phyloP scores from a whole-genome alignment of 176 grass and related monocot species.

The Bolboschoenus planiculmis region DNA sequence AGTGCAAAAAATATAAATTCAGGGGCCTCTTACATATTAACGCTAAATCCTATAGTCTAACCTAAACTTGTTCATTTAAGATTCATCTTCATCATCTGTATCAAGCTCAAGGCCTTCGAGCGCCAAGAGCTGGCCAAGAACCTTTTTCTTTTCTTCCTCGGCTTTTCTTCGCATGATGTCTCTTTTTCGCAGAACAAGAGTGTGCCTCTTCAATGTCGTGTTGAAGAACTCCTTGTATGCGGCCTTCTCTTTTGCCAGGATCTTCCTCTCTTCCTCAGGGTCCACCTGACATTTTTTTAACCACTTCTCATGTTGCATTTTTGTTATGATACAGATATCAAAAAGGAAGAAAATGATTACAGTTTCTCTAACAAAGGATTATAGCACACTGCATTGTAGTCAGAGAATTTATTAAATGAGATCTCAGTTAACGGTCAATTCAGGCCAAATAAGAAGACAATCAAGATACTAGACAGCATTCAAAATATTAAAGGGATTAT shows the following conservation, averaged over 20 bases:
- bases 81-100: constrained; percentile 64
- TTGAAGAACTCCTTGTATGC: constrained; percentile 79
- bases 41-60: constrained; percentile 2
- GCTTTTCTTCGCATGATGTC: constrained; percentile 78
- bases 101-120: constrained; percentile 87
- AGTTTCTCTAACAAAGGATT: background rate
- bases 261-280: constrained; percentile 78
- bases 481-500: background rate
- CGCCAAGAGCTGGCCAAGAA: constrained; percentile 62
- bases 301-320: background rate
- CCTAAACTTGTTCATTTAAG: constrained; percentile 11
- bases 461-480: background rate
- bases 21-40: background rate
- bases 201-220: constrained; percentile 76
- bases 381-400: background rate
- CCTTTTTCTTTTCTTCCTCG: constrained; percentile 63
- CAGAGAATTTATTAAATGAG: background rate
- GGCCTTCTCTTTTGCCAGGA: constrained; percentile 81
- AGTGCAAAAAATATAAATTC: background rate
- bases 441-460: background rate
- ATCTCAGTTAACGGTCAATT: background rate
- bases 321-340: background rate
- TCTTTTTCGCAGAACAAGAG: constrained; percentile 67
- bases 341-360: background rate
- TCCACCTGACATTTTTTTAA: constrained; percentile 42